Evolutionary conservation across 805 yeast species (phyloP), one percentile per base, ranked within the genome.

Genomic region (Diddensiella santjacobensis): DNA sequence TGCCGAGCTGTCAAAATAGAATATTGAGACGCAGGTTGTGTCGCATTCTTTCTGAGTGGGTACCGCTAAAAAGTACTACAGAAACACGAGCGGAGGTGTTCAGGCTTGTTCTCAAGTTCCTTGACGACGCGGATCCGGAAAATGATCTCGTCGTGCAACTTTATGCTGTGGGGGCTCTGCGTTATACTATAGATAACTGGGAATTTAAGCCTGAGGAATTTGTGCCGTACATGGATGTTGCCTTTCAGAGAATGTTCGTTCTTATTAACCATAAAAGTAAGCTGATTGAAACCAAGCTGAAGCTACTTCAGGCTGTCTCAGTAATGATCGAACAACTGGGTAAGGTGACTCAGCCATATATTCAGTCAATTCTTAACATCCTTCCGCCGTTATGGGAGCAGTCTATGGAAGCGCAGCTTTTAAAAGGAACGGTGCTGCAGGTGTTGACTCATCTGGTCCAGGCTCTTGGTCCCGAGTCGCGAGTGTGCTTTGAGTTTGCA

Each of bases 101-200:
- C 62, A 70, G 74, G 44, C 71, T 86, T 37, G 70, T 88, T 22
- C 52, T 73, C 17, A 65, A 66, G 35, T 67, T 81, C n/a, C 62
- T 88, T 53, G 62, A 70, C 45, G 66, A 74, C 10, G 53, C 70
- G 2, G 71, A 73, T 31, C 67, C 72, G 26, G 29, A 17, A 22
- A 78, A 81, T 54, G 98, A 93, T 63, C 73, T 75, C 47, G 96
- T 91, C n/a, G 96, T 93, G 1, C 76, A 75, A 56, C 63, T 93
- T 19, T 79, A 95, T 0, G 82, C 93, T 0, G 72, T 84, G 13
- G 84, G 83, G 58, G 79, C 91, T 0, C 67, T 90, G 18, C 75
- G 81, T 50, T 73, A 78, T 23, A 72, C 86, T 42, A 71, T 91
- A 26, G 90, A 87, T 52, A 96, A 89, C 58, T 87, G 95, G 87